Conservation (phyloP, 1,284 basidiomycete species). For the Exobasidium cylindrosporum region DNA sequence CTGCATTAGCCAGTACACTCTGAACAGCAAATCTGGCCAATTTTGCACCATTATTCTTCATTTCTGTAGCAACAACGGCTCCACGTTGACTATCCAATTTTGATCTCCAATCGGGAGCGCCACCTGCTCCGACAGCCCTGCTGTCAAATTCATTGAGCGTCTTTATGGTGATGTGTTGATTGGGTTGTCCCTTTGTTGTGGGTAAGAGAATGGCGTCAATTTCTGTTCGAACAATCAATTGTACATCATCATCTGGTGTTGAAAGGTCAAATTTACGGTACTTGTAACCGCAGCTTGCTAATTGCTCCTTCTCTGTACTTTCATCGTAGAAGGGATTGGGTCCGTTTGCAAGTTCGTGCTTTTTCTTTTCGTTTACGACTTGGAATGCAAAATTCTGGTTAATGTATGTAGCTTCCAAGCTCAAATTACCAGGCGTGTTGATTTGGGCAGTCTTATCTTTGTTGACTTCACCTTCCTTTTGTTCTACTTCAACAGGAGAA, state of each 20-base stretch:
- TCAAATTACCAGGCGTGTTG: constrained; percentile 89
- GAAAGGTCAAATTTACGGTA: constrained; percentile 95
- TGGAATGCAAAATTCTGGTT: constrained; percentile 99
- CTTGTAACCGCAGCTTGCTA: constrained; percentile 91
- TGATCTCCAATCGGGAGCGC: constrained; percentile 92
- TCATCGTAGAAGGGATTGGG: constrained; percentile 80
- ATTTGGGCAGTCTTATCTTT: constrained; percentile 62
- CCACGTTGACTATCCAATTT: constrained; percentile 95
- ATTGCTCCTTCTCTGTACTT: constrained; percentile 83
- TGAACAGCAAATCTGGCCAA: constrained; percentile 97
- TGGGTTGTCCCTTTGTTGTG: constrained; percentile 57
- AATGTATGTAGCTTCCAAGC: constrained; percentile 96
- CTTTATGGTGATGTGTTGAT: constrained; percentile 68
- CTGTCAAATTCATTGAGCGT: constrained; percentile 97
- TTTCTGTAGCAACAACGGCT: constrained; percentile 96
- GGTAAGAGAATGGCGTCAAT: constrained; percentile 76
- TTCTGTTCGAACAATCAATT: constrained; percentile 90
- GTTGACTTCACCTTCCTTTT: constrained; percentile 38
- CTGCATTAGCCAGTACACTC: constrained; percentile 90
- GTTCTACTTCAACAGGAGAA: constrained; percentile 67
- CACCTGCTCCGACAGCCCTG: constrained; percentile 81
- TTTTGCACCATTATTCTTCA: constrained; percentile 99
- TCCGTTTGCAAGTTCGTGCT: constrained; percentile 52
- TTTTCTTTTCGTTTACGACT: constrained; percentile 74
- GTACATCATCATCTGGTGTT: constrained; percentile 79